Percentiles rank a stretch among this genome's conserved stretches.
These are phyloP conservation scores for Cordyceps sp. DNA, from an alignment of 2,329 filamentous ascomycete genomes.

Conservation along the genomic window DNA sequence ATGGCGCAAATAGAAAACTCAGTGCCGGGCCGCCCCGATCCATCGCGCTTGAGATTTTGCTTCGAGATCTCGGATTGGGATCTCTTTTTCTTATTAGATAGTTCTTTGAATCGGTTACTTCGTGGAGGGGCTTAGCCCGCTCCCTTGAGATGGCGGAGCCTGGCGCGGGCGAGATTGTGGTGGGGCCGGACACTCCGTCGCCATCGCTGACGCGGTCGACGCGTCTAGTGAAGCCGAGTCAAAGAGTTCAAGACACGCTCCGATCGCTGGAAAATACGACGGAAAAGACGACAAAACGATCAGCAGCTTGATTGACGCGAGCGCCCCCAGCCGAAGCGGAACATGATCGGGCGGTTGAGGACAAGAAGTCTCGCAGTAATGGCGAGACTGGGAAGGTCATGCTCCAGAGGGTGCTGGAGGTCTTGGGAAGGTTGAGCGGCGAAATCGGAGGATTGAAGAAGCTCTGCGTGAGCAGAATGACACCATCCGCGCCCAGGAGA, in stretches of 20 bases:
- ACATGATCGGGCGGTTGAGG: too few relatives aligned
- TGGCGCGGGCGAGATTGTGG: neutral
- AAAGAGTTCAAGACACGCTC: neutral
- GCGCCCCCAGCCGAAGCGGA: neutral
- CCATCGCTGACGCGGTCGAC: neutral
- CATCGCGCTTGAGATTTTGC: too few relatives aligned
- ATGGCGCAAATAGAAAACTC: too few relatives aligned
- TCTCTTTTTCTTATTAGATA: too few relatives aligned
- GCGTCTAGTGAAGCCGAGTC: neutral
- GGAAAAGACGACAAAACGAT: neutral
- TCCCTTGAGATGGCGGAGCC: neutral
- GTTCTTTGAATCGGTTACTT: neutral
- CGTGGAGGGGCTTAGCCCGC: neutral
- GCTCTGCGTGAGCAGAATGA: neutral
- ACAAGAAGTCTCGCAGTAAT: too few relatives aligned
- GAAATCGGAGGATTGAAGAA: too few relatives aligned
- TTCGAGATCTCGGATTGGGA: too few relatives aligned
- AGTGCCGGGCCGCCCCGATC: too few relatives aligned
- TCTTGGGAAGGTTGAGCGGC: too few relatives aligned
- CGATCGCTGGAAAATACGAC: neutral
- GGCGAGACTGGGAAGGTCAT: too few relatives aligned
- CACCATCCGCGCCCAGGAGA: neutral
- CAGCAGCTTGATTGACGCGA: neutral
- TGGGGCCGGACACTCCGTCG: neutral
- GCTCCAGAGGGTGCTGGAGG: too few relatives aligned